Evolutionary conservation across 345 rosid species (phyloP), one percentile per base, ranked within the genome.

Genomic region (Anastatica hierochuntica): DNA sequence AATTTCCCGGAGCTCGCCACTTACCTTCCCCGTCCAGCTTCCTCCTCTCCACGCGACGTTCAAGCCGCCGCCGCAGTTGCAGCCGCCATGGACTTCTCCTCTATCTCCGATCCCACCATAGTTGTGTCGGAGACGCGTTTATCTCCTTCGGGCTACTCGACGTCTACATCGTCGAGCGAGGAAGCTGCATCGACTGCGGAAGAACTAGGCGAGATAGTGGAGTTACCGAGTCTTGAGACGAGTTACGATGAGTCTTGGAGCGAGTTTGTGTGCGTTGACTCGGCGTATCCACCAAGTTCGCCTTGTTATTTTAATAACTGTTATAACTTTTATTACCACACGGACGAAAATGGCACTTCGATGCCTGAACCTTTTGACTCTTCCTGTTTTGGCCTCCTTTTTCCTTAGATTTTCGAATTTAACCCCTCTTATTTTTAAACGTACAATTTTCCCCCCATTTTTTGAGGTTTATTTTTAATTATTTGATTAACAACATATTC

Each of bases 61-160:
- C 97, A 82, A 68, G 86, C 94, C 9, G 97, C 97, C 3, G 97
- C 97, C 3, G 68, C 78, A 14, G 76, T 75, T 43, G 97, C 97
- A 14, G 97, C 97, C n/a, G 67, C 85, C 36, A 83, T 90, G 88
- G 74, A 72, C 39, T 60, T 66, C 17, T 53, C 71, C 1, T 58
- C 77, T 1, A 6, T 10, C 51, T 31, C 71, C 8, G 60, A 43
- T 30, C 48, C 49, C 18, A 10, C 17, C 53, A 2, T 44, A 19
- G 26, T 59, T 49, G 13, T 42, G 64, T 49, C 21, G n/a, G n/a
- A n/a, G n/a, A n/a, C n/a, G n/a, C n/a, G n/a, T n/a, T n/a, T 56
- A 3, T 39, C 57, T 30, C 43, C 61, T 1, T 56, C 54, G 6
- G 41, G 58, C 51, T 34, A 40, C 26, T 59, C 65, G 2, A 30